phyloP scores from a whole-genome alignment of 768 basidiomycete species.

The Phlegmacium glaucopus region DNA sequence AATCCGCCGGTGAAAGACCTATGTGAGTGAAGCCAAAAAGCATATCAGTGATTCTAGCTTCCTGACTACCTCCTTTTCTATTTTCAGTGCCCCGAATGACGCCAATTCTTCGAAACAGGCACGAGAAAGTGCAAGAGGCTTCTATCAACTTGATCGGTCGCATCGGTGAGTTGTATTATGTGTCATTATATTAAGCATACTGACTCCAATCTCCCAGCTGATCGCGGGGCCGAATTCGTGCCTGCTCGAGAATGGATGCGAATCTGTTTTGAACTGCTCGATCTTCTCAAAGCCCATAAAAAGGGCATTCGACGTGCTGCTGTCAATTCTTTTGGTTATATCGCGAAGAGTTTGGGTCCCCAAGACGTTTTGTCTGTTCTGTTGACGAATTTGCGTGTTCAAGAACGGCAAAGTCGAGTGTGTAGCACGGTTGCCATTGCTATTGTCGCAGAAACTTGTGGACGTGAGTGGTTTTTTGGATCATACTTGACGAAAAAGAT shows the following conservation, averaged over 20 bases:
- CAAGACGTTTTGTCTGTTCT: constrained; percentile 97
- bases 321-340: constrained; percentile 99
- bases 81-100: constrained; percentile 95
- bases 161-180: constrained; percentile 38
- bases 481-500: too few relatives aligned
- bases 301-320: constrained; percentile 98
- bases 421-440: constrained; percentile 98
- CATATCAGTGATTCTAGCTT: not conserved
- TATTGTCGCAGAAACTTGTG: constrained; percentile 92
- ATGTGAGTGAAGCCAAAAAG: constrained; percentile 51
- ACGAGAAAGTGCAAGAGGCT: constrained; percentile 99
- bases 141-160: constrained; percentile 99
- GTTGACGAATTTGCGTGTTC: constrained; percentile 93
- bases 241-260: constrained; percentile 99
- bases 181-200: not conserved
- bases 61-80: constrained; percentile 7
- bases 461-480: constrained; percentile 41
- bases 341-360: constrained; percentile 98
- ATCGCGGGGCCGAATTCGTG: constrained; percentile 98
- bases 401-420: constrained; percentile 98
- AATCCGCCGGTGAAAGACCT: constrained; percentile 99
- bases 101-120: constrained; percentile 97
- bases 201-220: constrained; percentile 45
- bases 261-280: constrained; percentile 97
- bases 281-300: constrained; percentile 97